Evolutionary conservation across 192 early-diverging fungal genomes (phyloP), one percentile per base, ranked within the genome.

Genomic region (Entomortierella chlamydospora): DNA sequence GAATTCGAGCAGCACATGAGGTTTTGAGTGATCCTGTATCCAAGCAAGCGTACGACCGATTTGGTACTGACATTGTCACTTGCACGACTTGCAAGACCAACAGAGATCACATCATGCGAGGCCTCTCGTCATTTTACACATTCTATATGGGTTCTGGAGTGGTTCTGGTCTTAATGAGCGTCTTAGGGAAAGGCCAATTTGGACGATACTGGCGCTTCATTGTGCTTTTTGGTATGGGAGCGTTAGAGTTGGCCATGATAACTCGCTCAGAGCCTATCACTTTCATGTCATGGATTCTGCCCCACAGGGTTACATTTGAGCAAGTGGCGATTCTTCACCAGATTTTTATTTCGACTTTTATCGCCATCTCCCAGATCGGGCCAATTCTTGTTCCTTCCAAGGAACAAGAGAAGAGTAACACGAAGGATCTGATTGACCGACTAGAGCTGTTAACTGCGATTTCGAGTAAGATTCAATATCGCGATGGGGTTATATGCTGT

Each of bases 101-200:
- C 42, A 76, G 69, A 9, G 83, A 84, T 30, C 68, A 58, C 47
- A 26, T 79, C 41, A 41, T n/a, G 33, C 9, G 51, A 7, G 73
- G 83, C 13, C 55, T 64, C 22, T 28, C 54, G 8, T 65, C 64
- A 0, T 77, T 61, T 41, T 53, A 64, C 31, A 76, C 73, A 33
- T 86, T 82, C 56, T 86, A 86, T 49, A 11, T 79, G 18, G 73
- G 84, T 1, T 70, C 82, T 5, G 82, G 84, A 5, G 61, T 81
- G 17, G 33, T 86, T 10, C 51, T 86, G 13, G 31, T 83, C 6
- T 28, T 86, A 18, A 60, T 86, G 61, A 83, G 83, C 42, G 64
- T 86, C 37, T 50, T 86, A 7, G 84, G 84, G 18, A 86, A 86
- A 60, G 84, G 78, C 4, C 79, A 86, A 61, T 86, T 86, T 68